Evolutionary conservation across 345 rosid genomes (phyloP).

Genomic region (Rubroshorea leprosula): DNA sequence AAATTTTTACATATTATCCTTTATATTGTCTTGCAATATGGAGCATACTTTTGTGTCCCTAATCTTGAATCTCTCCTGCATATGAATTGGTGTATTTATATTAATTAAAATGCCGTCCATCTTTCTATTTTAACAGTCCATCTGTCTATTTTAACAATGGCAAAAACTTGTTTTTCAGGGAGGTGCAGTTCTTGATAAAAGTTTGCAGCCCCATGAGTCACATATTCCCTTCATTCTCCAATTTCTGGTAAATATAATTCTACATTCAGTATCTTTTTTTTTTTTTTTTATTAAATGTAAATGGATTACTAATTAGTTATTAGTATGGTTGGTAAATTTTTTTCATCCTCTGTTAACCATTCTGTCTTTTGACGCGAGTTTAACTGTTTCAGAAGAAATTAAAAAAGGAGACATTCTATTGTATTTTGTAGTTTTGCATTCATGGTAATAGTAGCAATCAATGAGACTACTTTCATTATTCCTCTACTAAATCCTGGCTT

Average conservation of each 20-base stretch:
- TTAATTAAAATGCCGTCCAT: background rate
- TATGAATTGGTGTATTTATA: background rate
- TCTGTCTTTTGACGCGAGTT: background rate
- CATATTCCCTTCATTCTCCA: slow-evolving; percentile 92
- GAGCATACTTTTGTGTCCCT: background rate
- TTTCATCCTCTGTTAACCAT: background rate
- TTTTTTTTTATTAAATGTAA: background rate
- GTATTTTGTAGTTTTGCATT: background rate
- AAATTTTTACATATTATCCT: background rate
- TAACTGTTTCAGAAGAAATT: background rate
- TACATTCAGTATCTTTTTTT: background rate
- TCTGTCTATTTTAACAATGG: background rate
- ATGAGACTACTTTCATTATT: background rate
- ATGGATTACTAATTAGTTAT: background rate
- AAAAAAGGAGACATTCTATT: background rate
- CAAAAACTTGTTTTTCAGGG: slow-evolving; percentile 34
- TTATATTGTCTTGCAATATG: background rate
- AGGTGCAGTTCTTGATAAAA: slow-evolving; percentile 68
- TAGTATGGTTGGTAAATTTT: background rate
- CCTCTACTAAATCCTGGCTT: background rate
- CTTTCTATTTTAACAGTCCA: background rate
- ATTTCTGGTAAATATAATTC: slow-evolving; percentile 53
- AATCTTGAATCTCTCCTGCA: background rate
- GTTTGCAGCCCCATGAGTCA: slow-evolving; percentile 89
- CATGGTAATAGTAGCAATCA: background rate